These are phyloP conservation scores for Prunella vulgaris DNA, from an alignment of 257 asterid genomes.

Conservation along the genomic window DNA sequence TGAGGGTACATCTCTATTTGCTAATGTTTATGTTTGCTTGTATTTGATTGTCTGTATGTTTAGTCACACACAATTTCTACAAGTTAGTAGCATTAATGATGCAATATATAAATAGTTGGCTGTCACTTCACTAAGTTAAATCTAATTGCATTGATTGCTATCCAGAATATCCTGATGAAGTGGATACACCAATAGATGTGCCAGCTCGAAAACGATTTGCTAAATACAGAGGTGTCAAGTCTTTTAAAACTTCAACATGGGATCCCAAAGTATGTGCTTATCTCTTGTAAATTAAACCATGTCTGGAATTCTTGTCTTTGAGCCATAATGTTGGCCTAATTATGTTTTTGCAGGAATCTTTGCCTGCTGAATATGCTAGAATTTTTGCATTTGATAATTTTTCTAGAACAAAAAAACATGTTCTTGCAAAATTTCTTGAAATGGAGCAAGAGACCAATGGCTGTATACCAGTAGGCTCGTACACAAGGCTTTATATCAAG, in stretches of 20 bases:
- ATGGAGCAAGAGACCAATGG: conserved; percentile 60
- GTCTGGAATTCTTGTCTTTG: background rate
- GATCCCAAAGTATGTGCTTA: conserved; percentile 78
- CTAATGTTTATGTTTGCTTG: background rate
- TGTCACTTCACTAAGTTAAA: conserved; percentile 6
- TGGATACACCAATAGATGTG: conserved; percentile 84
- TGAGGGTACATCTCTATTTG: conserved; percentile 53
- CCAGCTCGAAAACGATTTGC: conserved; percentile 95
- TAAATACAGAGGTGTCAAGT: conserved; percentile 88
- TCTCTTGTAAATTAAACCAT: background rate
- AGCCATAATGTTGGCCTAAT: conserved; percentile 18
- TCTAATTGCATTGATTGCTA: conserved; percentile 16
- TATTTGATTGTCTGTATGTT: background rate
- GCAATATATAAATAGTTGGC: background rate
- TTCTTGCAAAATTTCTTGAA: conserved; percentile 64
- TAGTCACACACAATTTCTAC: conserved; percentile 2
- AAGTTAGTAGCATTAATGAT: conserved; percentile 1
- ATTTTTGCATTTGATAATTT: conserved; percentile 89
- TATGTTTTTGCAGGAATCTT: conserved; percentile 68
- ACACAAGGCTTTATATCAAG: conserved; percentile 61
- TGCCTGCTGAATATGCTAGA: conserved; percentile 85
- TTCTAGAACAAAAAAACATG: conserved; percentile 74
- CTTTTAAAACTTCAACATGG: conserved; percentile 98
- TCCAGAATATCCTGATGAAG: conserved; percentile 96
- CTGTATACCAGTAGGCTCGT: conserved; percentile 62